Conservation (phyloP, 2,329 filamentous ascomycete genomes). For the Hypoxylon sp. region DNA sequence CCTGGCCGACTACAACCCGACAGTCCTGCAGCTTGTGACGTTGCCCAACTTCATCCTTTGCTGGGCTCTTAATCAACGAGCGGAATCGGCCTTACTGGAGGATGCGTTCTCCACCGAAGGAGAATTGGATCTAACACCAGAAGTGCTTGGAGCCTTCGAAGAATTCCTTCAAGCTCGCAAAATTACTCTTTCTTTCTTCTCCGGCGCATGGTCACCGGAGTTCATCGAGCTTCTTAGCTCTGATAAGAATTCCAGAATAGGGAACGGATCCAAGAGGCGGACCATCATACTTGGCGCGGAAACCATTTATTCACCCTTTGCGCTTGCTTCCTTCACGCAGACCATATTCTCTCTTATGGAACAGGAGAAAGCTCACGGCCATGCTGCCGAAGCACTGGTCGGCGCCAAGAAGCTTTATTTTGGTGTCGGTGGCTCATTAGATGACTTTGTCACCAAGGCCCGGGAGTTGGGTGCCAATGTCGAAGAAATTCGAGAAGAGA, state of each 20-base stretch:
- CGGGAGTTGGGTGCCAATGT: slow-evolving; percentile 65
- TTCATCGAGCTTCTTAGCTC: slow-evolving; percentile 71
- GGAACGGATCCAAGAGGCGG: slow-evolving; percentile 53
- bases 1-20: slow-evolving; percentile 84
- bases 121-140: slow-evolving; percentile 75
- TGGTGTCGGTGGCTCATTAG: slow-evolving; percentile 85
- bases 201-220: slow-evolving; percentile 79
- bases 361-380: slow-evolving; percentile 53
- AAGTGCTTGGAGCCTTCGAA: slow-evolving; percentile 72
- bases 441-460: slow-evolving; percentile 76
- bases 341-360: slow-evolving; percentile 70
- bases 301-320: slow-evolving; percentile 85
- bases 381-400: slow-evolving; percentile 73
- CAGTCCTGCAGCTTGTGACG: slow-evolving; percentile 83
- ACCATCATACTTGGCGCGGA: slow-evolving; percentile 80
- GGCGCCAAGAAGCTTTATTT: slow-evolving; percentile 88
- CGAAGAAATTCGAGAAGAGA: slow-evolving; percentile 69
- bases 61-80: slow-evolving; percentile 69
- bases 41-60: slow-evolving; percentile 82
- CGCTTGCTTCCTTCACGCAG: slow-evolving; percentile 77
- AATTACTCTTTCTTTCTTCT: slow-evolving; percentile 76
- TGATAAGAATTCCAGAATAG: slow-evolving; percentile 33
- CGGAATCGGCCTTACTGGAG: slow-evolving; percentile 57
- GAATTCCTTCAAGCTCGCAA: slow-evolving; percentile 63
- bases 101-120: slow-evolving; percentile 62